Evolutionary conservation across 2,329 filamentous ascomycete genomes (phyloP).

Genomic region (Exutisphaerella laricina): DNA sequence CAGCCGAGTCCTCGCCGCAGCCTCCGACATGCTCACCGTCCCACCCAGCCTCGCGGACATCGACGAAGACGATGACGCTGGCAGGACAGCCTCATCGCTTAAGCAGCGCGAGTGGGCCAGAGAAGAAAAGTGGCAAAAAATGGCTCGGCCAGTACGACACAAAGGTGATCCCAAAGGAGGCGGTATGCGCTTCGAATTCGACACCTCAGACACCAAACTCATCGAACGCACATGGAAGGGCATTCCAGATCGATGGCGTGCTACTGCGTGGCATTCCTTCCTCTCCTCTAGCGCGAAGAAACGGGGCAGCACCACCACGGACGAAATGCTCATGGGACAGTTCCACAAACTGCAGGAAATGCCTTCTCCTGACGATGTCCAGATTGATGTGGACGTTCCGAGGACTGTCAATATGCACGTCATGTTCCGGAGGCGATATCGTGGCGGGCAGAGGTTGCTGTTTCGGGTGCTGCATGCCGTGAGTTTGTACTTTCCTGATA

Average conservation of each 20-base stretch:
- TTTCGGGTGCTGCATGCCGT: constrained; percentile 91
- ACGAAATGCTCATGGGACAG: constrained; percentile 63
- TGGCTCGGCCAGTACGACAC: constrained; percentile 48
- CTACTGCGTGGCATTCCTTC: constrained; percentile 92
- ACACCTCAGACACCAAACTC: constrained; percentile 69
- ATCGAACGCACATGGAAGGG: constrained; percentile 95
- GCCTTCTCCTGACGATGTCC: constrained; percentile 81
- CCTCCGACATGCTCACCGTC: constrained; percentile 59
- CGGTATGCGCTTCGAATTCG: constrained; percentile 70
- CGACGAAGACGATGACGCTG: constrained; percentile 42
- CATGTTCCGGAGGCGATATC: constrained; percentile 90
- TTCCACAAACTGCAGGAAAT: constrained; percentile 69
- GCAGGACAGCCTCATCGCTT: constrained; percentile 43
- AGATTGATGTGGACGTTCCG: constrained; percentile 96
- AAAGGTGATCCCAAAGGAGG: constrained; percentile 40
- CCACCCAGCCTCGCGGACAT: constrained; percentile 49
- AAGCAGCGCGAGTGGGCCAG: constrained; percentile 56
- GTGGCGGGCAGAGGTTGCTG: constrained; percentile 82
- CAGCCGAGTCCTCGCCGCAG: constrained; percentile 53
- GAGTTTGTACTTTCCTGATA: constrained; percentile 83
- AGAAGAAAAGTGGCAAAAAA: constrained; percentile 63
- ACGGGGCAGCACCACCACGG: constrained; percentile 54
- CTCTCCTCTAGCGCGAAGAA: constrained; percentile 69
- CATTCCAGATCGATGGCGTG: constrained; percentile 91
- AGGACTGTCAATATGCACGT: constrained; percentile 92